Conservation (phyloP, 2,329 filamentous ascomycete genomes). For the Colletotrichum filicis region DNA sequence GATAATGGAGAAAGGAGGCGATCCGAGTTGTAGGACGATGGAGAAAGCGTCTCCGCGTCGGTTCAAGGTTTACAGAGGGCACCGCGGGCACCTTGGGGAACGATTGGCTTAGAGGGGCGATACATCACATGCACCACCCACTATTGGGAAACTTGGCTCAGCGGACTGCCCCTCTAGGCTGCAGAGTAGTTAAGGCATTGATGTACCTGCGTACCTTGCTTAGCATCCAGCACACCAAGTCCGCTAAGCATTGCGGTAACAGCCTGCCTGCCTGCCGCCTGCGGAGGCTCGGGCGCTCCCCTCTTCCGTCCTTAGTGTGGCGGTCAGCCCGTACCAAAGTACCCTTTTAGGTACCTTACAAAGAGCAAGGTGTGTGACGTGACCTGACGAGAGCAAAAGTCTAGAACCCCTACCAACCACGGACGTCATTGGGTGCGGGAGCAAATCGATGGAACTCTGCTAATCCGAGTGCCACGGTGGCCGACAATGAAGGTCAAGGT, state of each 20-base stretch:
- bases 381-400: neutral
- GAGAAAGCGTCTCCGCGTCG: conserved; percentile 30
- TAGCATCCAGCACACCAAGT: neutral
- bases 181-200: conserved; percentile 21
- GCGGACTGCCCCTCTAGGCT: conserved; percentile 25
- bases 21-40: conserved; percentile 13
- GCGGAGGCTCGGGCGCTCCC: conserved; percentile 14
- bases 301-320: conserved; percentile 12
- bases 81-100: neutral
- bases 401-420: conserved; percentile 8
- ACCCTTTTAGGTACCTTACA: neutral
- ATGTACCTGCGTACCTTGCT: neutral
- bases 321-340: conserved; percentile 11
- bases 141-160: conserved; percentile 12
- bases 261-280: neutral
- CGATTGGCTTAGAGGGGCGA: conserved; percentile 5
- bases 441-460: neutral
- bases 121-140: conserved; percentile 31
- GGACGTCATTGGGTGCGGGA: conserved; percentile 25
- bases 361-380: neutral
- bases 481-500: neutral
- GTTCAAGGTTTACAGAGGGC: conserved; percentile 23
- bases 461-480: neutral
- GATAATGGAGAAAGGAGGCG: conserved; percentile 25
- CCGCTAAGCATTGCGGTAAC: neutral